Conservation (phyloP, 306 rosid species). For the Vigna nakashimae region DNA sequence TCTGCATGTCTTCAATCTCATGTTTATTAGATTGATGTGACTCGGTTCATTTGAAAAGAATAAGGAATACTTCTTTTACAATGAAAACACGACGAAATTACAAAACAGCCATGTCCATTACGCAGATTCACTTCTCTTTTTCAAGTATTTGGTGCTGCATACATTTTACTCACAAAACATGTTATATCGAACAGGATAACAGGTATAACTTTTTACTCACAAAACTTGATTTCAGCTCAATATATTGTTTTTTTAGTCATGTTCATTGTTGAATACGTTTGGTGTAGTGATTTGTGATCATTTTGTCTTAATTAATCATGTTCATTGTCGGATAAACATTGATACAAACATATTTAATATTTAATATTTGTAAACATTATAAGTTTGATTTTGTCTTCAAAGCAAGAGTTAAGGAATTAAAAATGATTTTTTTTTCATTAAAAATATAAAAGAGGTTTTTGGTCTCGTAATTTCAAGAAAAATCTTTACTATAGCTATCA, state of each 20-base stretch:
- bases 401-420: background rate
- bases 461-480: background rate
- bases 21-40: background rate
- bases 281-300: background rate
- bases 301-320: background rate
- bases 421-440: background rate
- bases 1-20: background rate
- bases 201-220: background rate
- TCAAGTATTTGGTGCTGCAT: background rate
- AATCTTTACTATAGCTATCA: background rate
- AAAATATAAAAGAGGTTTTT: background rate
- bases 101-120: background rate
- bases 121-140: background rate
- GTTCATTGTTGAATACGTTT: background rate
- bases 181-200: background rate
- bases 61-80: slow-evolving; percentile 1
- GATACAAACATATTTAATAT: background rate
- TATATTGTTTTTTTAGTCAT: background rate
- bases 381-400: background rate
- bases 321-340: background rate
- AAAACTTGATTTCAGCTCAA: background rate
- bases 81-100: background rate
- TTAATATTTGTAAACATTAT: background rate
- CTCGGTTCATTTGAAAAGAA: background rate
- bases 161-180: background rate